Conservation (phyloP, 2,329 filamentous ascomycete genomes). For the Fusarium cicatricum region DNA sequence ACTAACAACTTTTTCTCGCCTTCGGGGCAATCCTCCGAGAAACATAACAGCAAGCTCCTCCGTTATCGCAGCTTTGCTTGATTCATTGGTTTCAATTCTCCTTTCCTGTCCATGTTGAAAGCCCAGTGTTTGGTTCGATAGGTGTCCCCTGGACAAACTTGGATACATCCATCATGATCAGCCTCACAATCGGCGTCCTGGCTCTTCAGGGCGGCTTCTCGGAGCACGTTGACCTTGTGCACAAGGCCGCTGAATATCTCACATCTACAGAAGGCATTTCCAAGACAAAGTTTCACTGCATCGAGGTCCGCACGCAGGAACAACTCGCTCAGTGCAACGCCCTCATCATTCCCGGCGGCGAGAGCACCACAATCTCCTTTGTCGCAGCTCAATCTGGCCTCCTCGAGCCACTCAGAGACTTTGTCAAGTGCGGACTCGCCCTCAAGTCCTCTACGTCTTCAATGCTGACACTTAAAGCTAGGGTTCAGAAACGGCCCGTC, state of each 20-base stretch:
- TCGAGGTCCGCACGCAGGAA: slow-evolving; percentile 79
- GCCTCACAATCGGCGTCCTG: slow-evolving; percentile 66
- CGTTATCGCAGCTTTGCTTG: slow-evolving; percentile 23
- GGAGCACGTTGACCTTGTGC: slow-evolving; percentile 83
- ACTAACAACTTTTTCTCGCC: slow-evolving; percentile 21
- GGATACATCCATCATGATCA: slow-evolving; percentile 31
- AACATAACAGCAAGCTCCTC: slow-evolving; percentile 1
- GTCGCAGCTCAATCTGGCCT: slow-evolving; percentile 84
- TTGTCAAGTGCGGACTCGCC: slow-evolving; percentile 77
- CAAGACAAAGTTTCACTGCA: slow-evolving; percentile 63
- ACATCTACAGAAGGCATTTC: slow-evolving; percentile 36
- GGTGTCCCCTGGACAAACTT: not conserved
- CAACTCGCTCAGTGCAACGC: slow-evolving; percentile 80
- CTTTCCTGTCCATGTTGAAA: not conserved
- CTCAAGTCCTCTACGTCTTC: not conserved
- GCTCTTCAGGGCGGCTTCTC: slow-evolving; percentile 92
- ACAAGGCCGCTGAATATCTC: slow-evolving; percentile 68
- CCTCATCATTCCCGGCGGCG: slow-evolving; percentile 90
- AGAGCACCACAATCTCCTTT: slow-evolving; percentile 92
- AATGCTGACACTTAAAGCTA: slow-evolving; percentile 46
- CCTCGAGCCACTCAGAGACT: slow-evolving; percentile 83
- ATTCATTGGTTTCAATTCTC: not conserved
- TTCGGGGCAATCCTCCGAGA: slow-evolving; percentile 27
- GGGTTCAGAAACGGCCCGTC: slow-evolving; percentile 78
- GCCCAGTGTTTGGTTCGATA: not conserved